Evolutionary conservation across 257 asterid species (phyloP), one percentile per base, ranked within the genome.

Genomic region (Agastache rugosa): DNA sequence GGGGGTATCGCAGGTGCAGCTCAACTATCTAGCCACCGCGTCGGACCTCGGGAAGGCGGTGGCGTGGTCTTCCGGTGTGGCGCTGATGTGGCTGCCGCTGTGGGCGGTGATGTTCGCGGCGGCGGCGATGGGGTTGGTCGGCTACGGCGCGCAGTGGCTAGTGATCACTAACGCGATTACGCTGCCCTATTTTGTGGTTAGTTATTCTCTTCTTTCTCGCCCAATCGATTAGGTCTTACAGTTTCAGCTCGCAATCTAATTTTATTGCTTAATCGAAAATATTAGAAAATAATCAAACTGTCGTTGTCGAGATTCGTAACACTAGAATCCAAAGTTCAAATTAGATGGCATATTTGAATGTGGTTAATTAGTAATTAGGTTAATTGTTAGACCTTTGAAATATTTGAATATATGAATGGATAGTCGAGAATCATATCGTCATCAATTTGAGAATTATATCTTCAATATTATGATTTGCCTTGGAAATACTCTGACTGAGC

Each of bases 41-140:
- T 93, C 98, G 5, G 98, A 93, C 83, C 81, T 93, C 11, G 98
- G 98, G 0, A 93, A 93, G 81, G 89, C 86, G 42, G 53, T 93
- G 8, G 98, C 97, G 0, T 91, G 98, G 98, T 93, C 96, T 11
- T 89, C 98, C 1, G 98, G 98, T 0, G 71, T 93, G 76, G 96
- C 96, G 58, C 71, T 93, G 48, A 78, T 83, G 81, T 81, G 82
- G 67, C 41, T 91, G 70, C 98, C 97, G 20, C 75, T 93, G 25
- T 85, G 89, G 97, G 84, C 83, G 51, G 96, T 88, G 58, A 81
- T 89, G 92, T 86, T 91, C 77, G 61, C 78, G 15, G 96, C 97
- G 41, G 96, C 97, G 69, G 75, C 31, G 44, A 91, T 93, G 97
- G 98, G 98, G 3, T 19, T 93, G 11, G 66, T 87, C 12, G 96